Evolutionary conservation across 164 flowering plant species (phyloP), one percentile per base, ranked within the genome.

Genomic region (Berberis thunbergii): DNA sequence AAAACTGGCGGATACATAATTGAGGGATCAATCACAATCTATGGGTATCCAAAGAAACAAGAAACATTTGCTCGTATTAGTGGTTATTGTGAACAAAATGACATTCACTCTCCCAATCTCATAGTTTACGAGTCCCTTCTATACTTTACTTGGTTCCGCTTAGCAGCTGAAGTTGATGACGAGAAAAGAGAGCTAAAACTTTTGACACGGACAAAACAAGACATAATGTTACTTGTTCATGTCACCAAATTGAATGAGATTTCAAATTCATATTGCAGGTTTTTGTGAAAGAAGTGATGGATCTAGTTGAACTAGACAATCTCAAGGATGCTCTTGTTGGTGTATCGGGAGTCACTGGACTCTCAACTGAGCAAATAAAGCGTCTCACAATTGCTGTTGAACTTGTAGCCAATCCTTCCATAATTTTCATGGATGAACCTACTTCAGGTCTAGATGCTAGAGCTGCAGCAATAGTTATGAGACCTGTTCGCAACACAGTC

Each of bases 391-490:
- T 26, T 26, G 26, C 26, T 26, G 26, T 26, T 26, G 26, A 26
- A 26, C 26, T 26, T 26, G 26, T 26, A 26, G 26, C 26, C 26
- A 26, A 26, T 26, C 26, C 26, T 26, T 26, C 26, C 26, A 26
- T 26, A 26, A 26, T 26, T 26, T 26, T 26, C 26, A 26, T 26
- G 26, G 88, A 82, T 67, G 88, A 84, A 67, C 88, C 88, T n/a
- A 82, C 88, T 50, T 84, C 88, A 41, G 88, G 88, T 6, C 80
- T 84, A 13, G 86, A 84, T 60, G 86, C 88, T 62, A 70, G 88
- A 71, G 81, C 88, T 63, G 86, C 92, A 43, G 92, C 88, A 0
- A 86, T 86, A 63, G 84, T 86, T 45, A 84, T 86, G 91, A 66
- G 87, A 58, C 73, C 88, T 10, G 88, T 86, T 54, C 79, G 84